Base-by-base conservation (phyloP, 441 rosid genomes). In the Erodium chrysanthum region DNA sequence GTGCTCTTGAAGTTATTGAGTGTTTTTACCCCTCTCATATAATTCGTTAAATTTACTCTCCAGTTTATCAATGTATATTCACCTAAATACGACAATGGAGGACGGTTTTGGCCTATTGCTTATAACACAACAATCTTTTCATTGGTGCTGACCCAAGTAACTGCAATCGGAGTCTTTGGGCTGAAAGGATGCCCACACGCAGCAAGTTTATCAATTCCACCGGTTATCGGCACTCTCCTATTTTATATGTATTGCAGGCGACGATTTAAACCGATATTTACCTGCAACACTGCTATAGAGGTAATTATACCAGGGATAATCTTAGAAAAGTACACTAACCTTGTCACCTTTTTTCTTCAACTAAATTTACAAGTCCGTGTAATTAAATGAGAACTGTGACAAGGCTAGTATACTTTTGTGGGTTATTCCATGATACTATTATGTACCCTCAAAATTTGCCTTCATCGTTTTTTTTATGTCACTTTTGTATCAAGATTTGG, bases 51-150 rank as follows among this genome's bases (percentile, higher is more conserved):
- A 40, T 66, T 15, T 29, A 35, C 65, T 25, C 77, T 78, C 74
- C 90, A 94, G 97, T 82, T 91, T 74, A 79, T 94, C 72, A 88
- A 94, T 59, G 99, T 91, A 8, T 94, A 94, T 59, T 65, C 83
- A 12, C 48, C 80, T 44, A 88, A 79, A 70, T 91, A 91, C 56
- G 94, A 94, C 79, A 84, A 84, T 35, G 91, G 96, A 65, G 99
- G 99, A 70, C 87, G 68, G 33, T 87, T 83, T 68, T 94, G 99
- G 99, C 97, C 97, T 65, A 67, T 90, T 23, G 85, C 80, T 65
- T 96, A 91, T 78, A 91, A 85, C 77, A 82, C 96, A 20, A 85
- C 89, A 31, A 82, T 94, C 79, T 87, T 90, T 81, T 88, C 99
- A 15, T 76, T 91, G 78, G 86, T 91, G 71, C 76, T 94, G 79